phyloP scores from a whole-genome alignment of 2,329 filamentous ascomycete species.

The Aspergillus sp. region DNA sequence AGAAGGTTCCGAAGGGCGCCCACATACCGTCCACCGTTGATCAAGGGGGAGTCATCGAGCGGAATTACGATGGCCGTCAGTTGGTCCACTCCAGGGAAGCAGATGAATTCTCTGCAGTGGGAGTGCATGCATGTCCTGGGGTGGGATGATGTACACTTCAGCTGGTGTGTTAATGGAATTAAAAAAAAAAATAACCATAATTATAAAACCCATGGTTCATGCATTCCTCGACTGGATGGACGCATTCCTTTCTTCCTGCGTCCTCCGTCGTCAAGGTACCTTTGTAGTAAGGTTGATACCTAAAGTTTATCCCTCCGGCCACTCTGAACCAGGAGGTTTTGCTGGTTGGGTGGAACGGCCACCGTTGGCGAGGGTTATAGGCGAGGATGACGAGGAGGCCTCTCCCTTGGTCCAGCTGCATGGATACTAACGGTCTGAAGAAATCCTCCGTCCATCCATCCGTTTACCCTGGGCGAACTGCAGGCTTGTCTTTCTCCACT shows the following conservation, averaged over 20 bases:
- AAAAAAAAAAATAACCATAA: too few relatives aligned
- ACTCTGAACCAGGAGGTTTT: not conserved
- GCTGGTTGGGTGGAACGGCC: not conserved
- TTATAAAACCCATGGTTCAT: slow-evolving; percentile 16
- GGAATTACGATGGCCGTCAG: too few relatives aligned
- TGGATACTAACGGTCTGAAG: slow-evolving; percentile 10
- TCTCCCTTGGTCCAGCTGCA: slow-evolving; percentile 2
- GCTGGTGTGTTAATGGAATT: too few relatives aligned
- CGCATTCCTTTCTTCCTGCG: not conserved
- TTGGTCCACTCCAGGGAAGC: not conserved
- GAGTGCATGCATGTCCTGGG: too few relatives aligned
- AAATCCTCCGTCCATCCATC: not conserved
- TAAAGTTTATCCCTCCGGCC: slow-evolving; percentile 10
- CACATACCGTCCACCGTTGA: too few relatives aligned
- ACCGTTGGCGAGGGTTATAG: not conserved
- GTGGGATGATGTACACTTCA: too few relatives aligned
- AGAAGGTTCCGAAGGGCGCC: not conserved
- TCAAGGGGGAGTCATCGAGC: too few relatives aligned
- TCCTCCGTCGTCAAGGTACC: not conserved
- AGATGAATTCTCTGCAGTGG: too few relatives aligned
- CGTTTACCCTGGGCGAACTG: not conserved
- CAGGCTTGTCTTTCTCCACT: not conserved
- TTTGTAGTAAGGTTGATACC: slow-evolving; percentile 8
- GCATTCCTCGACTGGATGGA: slow-evolving; percentile 1
- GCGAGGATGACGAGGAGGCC: not conserved